Percentiles rank a stretch among this genome's conserved stretches.
phyloP scores from a whole-genome alignment of 208 protist genomes.

The Blastocrithidia nonstop region DNA sequence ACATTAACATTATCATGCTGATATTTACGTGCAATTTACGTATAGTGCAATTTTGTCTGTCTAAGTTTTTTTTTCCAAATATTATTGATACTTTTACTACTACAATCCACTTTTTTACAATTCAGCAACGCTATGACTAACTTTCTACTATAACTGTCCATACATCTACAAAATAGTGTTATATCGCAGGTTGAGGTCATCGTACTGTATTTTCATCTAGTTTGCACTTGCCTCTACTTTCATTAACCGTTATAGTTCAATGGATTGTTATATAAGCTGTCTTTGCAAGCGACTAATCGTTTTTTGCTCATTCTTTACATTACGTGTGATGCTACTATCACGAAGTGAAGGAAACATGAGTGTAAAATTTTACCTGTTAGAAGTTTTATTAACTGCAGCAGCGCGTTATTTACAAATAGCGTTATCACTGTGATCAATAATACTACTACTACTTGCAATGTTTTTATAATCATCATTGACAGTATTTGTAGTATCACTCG shows the following conservation, averaged over 20 bases:
- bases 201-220: constrained; percentile 11
- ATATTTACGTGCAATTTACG: too few species aligned
- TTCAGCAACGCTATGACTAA: too few species aligned
- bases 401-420: background rate
- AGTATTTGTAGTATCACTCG: constrained; percentile 1
- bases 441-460: constrained; percentile 12
- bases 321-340: background rate
- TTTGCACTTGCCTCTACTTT: constrained; percentile 10
- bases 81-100: too few species aligned
- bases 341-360: background rate
- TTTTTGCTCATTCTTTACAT: constrained; percentile 8
- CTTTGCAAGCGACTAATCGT: constrained; percentile 29
- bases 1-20: background rate
- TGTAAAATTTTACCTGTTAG: background rate
- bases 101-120: too few species aligned
- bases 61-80: background rate
- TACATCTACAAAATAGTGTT: constrained; percentile 71
- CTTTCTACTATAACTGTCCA: constrained; percentile 54
- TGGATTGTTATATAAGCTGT: constrained; percentile 54
- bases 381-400: background rate
- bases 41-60: background rate
- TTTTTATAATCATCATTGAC: constrained; percentile 37
- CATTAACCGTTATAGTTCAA: constrained; percentile 50
- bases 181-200: constrained; percentile 28
- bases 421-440: background rate